Conservation (phyloP, 495 filamentous ascomycete species). For the Hypoxylon fuscum region DNA sequence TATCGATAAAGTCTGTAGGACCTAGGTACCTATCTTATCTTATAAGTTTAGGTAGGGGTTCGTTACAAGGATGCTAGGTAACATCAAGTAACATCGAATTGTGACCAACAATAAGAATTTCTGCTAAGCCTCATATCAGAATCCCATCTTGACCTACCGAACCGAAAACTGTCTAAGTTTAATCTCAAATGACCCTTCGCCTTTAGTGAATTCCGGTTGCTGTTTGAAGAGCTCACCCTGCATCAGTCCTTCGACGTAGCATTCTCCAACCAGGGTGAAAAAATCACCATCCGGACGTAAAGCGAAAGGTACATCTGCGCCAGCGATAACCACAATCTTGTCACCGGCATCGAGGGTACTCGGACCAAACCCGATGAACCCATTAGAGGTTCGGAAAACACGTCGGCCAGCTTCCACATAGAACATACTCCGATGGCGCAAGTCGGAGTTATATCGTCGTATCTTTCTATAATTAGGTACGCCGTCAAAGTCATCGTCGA, state of each 20-base stretch:
- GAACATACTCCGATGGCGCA: neutral
- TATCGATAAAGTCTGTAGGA: too few species aligned
- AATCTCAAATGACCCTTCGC: neutral
- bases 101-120: too few species aligned
- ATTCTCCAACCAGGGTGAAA: conserved; percentile 25
- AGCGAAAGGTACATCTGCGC: conserved; percentile 21
- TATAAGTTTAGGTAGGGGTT: too few species aligned
- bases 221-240: conserved; percentile 16
- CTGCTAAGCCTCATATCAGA: too few species aligned
- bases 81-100: too few species aligned
- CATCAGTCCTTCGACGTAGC: conserved; percentile 28
- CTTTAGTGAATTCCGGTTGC: neutral
- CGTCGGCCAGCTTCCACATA: neutral
- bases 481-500: too few species aligned
- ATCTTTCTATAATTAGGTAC: too few species aligned
- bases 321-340: conserved; percentile 23
- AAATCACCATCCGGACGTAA: conserved; percentile 4
- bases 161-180: too few species aligned
- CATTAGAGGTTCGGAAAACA: neutral
- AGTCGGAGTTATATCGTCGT: too few species aligned
- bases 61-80: too few species aligned
- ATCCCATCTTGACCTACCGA: too few species aligned
- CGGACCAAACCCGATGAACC: conserved; percentile 3
- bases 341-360: conserved; percentile 10
- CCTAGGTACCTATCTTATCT: too few species aligned